Evolutionary conservation across 192 early-diverging fungal species (phyloP), one percentile per base, ranked within the genome.

Genomic region (Coemansia asiatica): DNA sequence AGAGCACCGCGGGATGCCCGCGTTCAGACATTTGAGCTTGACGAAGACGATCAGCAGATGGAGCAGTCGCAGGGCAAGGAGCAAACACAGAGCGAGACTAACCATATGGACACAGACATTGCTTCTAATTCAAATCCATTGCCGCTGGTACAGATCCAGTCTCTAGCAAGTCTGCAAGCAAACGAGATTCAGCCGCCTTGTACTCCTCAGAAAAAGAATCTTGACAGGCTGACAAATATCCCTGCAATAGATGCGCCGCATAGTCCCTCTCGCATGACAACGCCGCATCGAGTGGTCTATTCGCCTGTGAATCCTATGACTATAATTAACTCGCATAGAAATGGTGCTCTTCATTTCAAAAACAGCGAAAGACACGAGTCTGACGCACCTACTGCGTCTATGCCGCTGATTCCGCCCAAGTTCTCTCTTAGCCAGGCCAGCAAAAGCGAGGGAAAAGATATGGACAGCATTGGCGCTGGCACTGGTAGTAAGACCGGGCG

Each of bases 241-340:
- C 18, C 59, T 15, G 19, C 53, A 7, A 22, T 67, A 0, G 59
- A 53, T 49, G 68, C 49, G 19, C 61, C 71, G 0, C 79, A 73
- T 50, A 76, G 79, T 27, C 79, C 79, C 10, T 46, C 53, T 15
- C 70, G 79, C 15, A 56, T 75, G 12, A 66, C 60, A 2, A 81
- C 79, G n/a, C 79, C 79, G 3, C 79, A 81, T 19, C 66, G 79
- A 7, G 71, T 81, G 3, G 74, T 81, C 1, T 81, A 75, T 29
- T 81, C 79, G 60, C 79, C 79, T 1, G 40, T 46, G 2, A 62
- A 63, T 1, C 67, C 70, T n/a, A 63, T 46, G 56, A 70, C 70
- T 1, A 25, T 61, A 18, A 59, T 72, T 2, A 51, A 57, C 29
- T 28, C 68, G 8, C 27, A 38, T 13, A 33, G 28, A 28, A 18